Evolutionary conservation across 2,329 filamentous ascomycete genomes (phyloP).

Genomic region (Meredithiella fracta): DNA sequence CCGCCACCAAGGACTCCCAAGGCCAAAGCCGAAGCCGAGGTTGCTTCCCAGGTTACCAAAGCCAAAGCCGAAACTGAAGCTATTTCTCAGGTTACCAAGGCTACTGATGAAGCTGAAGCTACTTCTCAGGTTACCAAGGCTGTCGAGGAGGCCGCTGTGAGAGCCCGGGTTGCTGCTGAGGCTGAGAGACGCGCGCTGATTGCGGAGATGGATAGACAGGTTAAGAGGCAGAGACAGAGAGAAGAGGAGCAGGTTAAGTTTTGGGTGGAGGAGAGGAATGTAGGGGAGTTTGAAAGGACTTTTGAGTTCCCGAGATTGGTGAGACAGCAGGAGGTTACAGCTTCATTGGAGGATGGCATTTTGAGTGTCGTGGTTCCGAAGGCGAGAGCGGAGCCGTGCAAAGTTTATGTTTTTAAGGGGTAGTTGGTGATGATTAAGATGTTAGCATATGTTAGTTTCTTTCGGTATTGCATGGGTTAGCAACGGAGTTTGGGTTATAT

Average conservation of each 20-base stretch:
- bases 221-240: conserved; percentile 16
- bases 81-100: conserved; percentile 16
- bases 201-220: conserved; percentile 9
- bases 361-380: conserved; percentile 50
- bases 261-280: conserved; percentile 52
- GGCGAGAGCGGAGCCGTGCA: conserved; percentile 36
- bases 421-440: background rate
- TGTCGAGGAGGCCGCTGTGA: background rate
- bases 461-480: background rate
- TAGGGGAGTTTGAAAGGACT: conserved; percentile 50
- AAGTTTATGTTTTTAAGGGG: conserved; percentile 30
- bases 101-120: no score
- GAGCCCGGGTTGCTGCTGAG: background rate
- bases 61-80: conserved; percentile 21
- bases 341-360: conserved; percentile 48
- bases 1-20: conserved; percentile 16
- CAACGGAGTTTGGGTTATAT: background rate
- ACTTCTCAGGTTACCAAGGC: background rate
- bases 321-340: conserved; percentile 44
- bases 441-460: background rate
- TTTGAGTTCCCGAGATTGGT: conserved; percentile 52
- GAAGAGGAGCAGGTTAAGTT: conserved; percentile 37
- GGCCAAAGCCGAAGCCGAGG: conserved; percentile 14
- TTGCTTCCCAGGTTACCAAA: no score
- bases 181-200: background rate